Base-by-base conservation (phyloP, 331 rosid species). In the Acacia pycnantha region DNA sequence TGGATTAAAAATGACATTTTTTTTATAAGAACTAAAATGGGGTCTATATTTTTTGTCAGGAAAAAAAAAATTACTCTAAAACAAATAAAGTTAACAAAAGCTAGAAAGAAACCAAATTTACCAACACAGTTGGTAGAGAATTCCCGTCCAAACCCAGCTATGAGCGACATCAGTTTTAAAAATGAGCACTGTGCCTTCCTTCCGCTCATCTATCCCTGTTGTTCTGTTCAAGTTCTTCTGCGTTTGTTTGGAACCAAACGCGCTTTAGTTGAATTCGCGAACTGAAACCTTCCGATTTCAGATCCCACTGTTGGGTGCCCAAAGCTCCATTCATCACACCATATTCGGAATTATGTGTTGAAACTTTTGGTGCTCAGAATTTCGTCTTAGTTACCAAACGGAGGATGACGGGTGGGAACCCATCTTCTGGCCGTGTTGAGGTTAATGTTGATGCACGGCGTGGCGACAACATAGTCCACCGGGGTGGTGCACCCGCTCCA, bases 381-480 rank as follows among this genome's bases (percentile, higher is more conserved):
- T 66, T 65, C 33, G 15, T 22, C 11, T 21, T 74, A 37, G 3
- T 15, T 11, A 65, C 70, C 58, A 27, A 79, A 46, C 68, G 48
- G 48, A 73, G 40, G 8, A 74, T 37, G 76, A 82, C 64, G 82
- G 87, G 71, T 47, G 56, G 62, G 68, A 73, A 80, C 90, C 87
- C 84, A 80, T 56, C 81, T 27, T 58, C 80, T 75, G 59, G 16
- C 35, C 47, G 2, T 2, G 46, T 88, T 6, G 89, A 83, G 82
- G 80, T 88, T 40, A 70, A 83, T 64, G 78, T 88, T 35, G 76
- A 83, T 81, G 50, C 91, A 4, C 78, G 70, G 73, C 81, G 58
- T 40, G 83, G 81, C 9, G 44, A 70, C 66, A 2, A 43, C 80
- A 3, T 61, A 4, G 82, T 78, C 71, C 86, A 44, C 16, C 80